Conservation (phyloP, 306 rosid genomes). For the Abrus precatorius region DNA sequence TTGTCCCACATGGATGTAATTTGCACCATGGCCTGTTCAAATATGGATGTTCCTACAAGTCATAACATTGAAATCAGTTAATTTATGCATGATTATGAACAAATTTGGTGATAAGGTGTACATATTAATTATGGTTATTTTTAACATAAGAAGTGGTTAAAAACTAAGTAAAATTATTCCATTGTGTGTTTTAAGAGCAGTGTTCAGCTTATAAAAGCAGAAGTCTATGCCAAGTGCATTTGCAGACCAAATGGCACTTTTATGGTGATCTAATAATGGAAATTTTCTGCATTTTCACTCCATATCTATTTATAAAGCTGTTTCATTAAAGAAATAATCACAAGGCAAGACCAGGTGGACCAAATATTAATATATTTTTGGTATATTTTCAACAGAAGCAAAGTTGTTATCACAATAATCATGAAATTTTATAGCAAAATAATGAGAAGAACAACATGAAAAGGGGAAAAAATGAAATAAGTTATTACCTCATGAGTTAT, state of each 20-base stretch:
- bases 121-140: too few relatives aligned
- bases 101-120: neutral
- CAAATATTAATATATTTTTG: neutral
- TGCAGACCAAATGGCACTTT: neutral
- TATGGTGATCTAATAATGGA: too few relatives aligned
- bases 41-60: conserved; percentile 85
- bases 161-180: too few relatives aligned
- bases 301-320: conserved; percentile 1
- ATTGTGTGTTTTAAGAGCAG: too few relatives aligned
- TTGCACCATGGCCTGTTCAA: conserved; percentile 90
- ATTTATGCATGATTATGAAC: conserved; percentile 16
- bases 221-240: neutral
- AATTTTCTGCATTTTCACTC: neutral
- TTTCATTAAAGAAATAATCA: neutral
- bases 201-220: neutral
- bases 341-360: neutral
- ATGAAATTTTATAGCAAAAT: neutral
- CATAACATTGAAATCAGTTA: neutral
- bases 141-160: too few relatives aligned
- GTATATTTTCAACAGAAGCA: neutral
- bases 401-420: neutral
- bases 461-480: conserved; percentile 8
- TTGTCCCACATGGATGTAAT: conserved; percentile 90
- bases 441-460: neutral
- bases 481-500: conserved; percentile 75